Base-by-base conservation (phyloP, 2,329 filamentous ascomycete genomes). In the Cladobotryum protrusum region DNA sequence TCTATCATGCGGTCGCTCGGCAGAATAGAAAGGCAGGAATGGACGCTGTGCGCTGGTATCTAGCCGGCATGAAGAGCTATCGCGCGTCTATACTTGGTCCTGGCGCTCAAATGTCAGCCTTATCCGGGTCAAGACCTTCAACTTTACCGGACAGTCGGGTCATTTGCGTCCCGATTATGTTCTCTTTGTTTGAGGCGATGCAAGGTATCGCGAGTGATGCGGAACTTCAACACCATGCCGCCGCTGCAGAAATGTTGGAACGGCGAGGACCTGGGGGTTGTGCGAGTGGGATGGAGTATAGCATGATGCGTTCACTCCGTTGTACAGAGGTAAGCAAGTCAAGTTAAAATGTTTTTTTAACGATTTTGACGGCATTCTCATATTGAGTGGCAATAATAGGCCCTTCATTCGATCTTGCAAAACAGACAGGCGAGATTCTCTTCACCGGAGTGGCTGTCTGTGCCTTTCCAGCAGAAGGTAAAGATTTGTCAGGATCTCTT, bases 321-420 rank as follows among this genome's bases (percentile, higher is more conserved):
- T 35, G 39, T 5, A 45, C 15, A 43, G 47, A 49, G 42, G 47
- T 49, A 3, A 40, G 47, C 15, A 9, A 20, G 12, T 17, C 47
- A 37, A 43, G 43, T 19, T 11, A 17, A 1, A 1, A 37, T 11
- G 15, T 13, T 41, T 2, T 3, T 15, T 29, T 9, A 9, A 29
- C 24, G 11, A 29, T 8, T 29, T 29, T 29, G 24, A 8, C 6
- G 11, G 24, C 24, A 9, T 29, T 29, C 24, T 29, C 24, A 29
- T 9, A 29, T 29, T 29, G 24, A 29, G 6, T 29, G 24, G 24
- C 11, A 8, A 8, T 29, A 9, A 29, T 33, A 49, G 47, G 47
- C 47, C 14, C 44, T 49, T 11, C 40, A 49, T 24, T 45, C 47
- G n/a, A 49, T 49, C 17, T 44, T 49, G 47, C 42, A 45, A 14